These are phyloP conservation scores for Cokeromyces recurvatus DNA, from an alignment of 371 early-diverging fungal species.

Conservation along the genomic window DNA sequence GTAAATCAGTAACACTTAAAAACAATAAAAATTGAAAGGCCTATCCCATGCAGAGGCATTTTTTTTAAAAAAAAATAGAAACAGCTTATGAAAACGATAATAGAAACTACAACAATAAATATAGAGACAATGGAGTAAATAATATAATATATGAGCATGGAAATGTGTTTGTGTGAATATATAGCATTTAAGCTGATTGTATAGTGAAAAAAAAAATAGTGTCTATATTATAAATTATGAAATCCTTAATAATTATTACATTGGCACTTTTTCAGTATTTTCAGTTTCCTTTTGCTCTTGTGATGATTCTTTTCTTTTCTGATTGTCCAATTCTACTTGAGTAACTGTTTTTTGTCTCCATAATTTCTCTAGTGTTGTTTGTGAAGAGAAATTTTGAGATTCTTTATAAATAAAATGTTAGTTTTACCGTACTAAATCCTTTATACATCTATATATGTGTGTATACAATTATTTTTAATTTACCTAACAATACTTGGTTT, in stretches of 20 bases:
- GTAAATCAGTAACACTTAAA: no score
- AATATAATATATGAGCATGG: background rate
- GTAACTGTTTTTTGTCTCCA: conserved; percentile 12
- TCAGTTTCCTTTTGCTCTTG: conserved; percentile 3
- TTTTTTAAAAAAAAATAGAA: no score
- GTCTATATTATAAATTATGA: background rate
- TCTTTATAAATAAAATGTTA: conserved; percentile 3
- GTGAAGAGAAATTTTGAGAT: conserved; percentile 3
- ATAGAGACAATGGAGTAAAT: background rate
- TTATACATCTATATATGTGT: no score
- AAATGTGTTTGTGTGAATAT: background rate
- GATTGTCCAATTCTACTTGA: conserved; percentile 11
- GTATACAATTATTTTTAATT: background rate
- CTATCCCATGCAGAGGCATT: no score
- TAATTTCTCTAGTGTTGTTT: conserved; percentile 18
- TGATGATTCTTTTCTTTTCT: conserved; percentile 4
- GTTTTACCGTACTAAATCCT: no score
- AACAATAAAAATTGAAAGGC: no score
- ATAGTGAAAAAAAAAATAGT: conserved; percentile 1
- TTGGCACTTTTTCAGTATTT: conserved; percentile 7
- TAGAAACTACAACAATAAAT: no score
- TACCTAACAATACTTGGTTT: conserved; percentile 20
- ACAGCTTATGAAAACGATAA: no score
- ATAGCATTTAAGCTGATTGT: no score
- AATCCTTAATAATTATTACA: background rate